Evolutionary conservation across 306 rosid species (phyloP).

Genomic region (Oemleria cerasiformis): DNA sequence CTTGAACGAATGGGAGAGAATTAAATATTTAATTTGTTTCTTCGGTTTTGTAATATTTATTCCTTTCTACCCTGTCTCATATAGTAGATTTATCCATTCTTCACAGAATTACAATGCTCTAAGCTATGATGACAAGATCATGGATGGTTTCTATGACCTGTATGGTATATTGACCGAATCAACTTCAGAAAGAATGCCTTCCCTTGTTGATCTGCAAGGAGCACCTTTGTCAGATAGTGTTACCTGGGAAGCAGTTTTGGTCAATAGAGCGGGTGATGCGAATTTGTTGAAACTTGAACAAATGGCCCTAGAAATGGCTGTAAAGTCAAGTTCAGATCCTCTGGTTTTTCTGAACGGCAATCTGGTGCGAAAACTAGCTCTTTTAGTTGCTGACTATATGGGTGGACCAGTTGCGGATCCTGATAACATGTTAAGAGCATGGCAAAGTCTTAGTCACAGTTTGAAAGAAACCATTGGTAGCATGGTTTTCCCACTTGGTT

Average conservation of each 20-base stretch:
- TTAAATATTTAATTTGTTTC: slow-evolving; percentile 20
- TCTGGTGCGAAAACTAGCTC: slow-evolving; percentile 74
- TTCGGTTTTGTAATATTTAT: slow-evolving; percentile 40
- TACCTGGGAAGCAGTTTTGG: slow-evolving; percentile 91
- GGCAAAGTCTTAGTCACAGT: slow-evolving; percentile 70
- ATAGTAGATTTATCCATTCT: slow-evolving; percentile 86
- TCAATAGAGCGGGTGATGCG: slow-evolving; percentile 80
- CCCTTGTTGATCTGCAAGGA: slow-evolving; percentile 92
- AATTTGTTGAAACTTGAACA: slow-evolving; percentile 82
- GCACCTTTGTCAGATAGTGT: slow-evolving; percentile 62
- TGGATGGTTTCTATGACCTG: slow-evolving; percentile 97
- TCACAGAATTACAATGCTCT: slow-evolving; percentile 97
- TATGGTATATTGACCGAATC: slow-evolving; percentile 67
- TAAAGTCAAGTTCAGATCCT: slow-evolving; percentile 49
- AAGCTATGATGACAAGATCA: slow-evolving; percentile 88
- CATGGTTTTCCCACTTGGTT: slow-evolving; percentile 94
- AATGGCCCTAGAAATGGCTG: slow-evolving; percentile 62
- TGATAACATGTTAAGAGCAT: slow-evolving; percentile 63
- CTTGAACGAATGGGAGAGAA: slow-evolving; percentile 3
- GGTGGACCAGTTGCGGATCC: slow-evolving; percentile 93
- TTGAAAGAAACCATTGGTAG: slow-evolving; percentile 88
- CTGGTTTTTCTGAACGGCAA: slow-evolving; percentile 44
- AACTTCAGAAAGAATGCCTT: slow-evolving; percentile 74
- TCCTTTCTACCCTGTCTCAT: slow-evolving; percentile 78
- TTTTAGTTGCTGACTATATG: slow-evolving; percentile 85